Evolutionary conservation across 768 basidiomycete species (phyloP), one percentile per base, ranked within the genome.

Genomic region (button mushroom (Agaricus bisporus)): DNA sequence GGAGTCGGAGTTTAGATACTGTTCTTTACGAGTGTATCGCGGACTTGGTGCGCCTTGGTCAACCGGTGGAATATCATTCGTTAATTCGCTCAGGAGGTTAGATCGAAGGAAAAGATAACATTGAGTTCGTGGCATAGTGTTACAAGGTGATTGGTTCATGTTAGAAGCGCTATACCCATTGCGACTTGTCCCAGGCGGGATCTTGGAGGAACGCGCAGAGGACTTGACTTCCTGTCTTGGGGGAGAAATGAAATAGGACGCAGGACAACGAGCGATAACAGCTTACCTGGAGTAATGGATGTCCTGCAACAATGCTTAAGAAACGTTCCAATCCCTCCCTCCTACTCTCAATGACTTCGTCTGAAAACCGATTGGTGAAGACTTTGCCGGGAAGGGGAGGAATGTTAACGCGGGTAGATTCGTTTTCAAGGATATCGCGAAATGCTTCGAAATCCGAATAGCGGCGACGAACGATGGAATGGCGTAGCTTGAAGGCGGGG

Each of bases 381-480:
- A 98, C 91, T 70, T 98, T 99, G 51, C 97, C 97, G 1, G 97
- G 95, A 32, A 99, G 82, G 15, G 92, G 83, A 1, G 97, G 95
- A 64, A 99, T 98, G 70, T 98, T 99, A 61, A 99, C 97, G 41
- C 97, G 80, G 11, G 95, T 97, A 4, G 87, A 90, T 70, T 99
- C 97, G 61, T 93, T 86, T 70, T 99, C 97, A 48, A 99, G 83
- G 66, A 97, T 92, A 67, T 99, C 95, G 46, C 94, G 85, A 78
- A 99, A 99, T 1, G 95, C 94, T 64, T 95, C 92, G 64, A 95
- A 95, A 66, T 95, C 91, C 37, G 87, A 91, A 67, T 95, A 95
- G 46, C 92, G 86, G 42, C 92, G 78, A 47, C 91, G 82, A 43
- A 95, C 92, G 39, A 88, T 74, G 9, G 91, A 93, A 71, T 91